These are phyloP conservation scores for Bidens hawaiensis DNA, from an alignment of 140 eudicot species.

Conservation along the genomic window DNA sequence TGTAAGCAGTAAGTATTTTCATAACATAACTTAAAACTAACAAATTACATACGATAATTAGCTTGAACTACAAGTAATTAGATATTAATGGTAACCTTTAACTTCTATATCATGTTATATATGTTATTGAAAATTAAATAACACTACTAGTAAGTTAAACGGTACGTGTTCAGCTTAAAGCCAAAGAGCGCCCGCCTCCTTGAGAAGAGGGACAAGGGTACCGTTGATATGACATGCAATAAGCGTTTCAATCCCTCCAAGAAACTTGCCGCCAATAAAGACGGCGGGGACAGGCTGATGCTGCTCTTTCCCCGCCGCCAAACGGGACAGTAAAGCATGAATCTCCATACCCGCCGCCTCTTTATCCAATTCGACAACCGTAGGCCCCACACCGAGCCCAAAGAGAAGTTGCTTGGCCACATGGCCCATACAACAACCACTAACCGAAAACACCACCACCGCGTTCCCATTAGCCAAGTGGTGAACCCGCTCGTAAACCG, in stretches of 20 bases:
- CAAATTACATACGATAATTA: background rate
- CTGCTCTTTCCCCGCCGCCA: constrained; percentile 32
- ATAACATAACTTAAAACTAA: background rate
- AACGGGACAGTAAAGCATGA: constrained; percentile 49
- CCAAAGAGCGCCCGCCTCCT: constrained; percentile 96
- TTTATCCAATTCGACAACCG: constrained; percentile 54
- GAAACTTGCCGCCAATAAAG: constrained; percentile 76
- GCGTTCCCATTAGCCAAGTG: constrained; percentile 52
- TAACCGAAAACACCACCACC: constrained; percentile 63
- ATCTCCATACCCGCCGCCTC: constrained; percentile 48
- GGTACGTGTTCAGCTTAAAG: constrained; percentile 27
- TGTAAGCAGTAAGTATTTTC: background rate
- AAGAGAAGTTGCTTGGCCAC: constrained; percentile 73
- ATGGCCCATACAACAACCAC: constrained; percentile 85
- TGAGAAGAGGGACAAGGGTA: constrained; percentile 83
- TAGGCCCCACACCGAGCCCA: constrained; percentile 73
- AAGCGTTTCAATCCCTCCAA: constrained; percentile 82
- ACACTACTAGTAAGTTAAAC: background rate
- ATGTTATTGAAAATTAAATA: background rate
- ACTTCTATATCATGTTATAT: no score
- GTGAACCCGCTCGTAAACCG: constrained; percentile 49
- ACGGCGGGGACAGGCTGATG: constrained; percentile 65
- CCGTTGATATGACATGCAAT: constrained; percentile 87
- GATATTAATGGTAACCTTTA: no score
- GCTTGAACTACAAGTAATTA: no score